Percentiles rank a stretch among this genome's conserved stretches.
phyloP scores from a whole-genome alignment of 2,329 filamentous ascomycete species.

The Diaporthe vexans region DNA sequence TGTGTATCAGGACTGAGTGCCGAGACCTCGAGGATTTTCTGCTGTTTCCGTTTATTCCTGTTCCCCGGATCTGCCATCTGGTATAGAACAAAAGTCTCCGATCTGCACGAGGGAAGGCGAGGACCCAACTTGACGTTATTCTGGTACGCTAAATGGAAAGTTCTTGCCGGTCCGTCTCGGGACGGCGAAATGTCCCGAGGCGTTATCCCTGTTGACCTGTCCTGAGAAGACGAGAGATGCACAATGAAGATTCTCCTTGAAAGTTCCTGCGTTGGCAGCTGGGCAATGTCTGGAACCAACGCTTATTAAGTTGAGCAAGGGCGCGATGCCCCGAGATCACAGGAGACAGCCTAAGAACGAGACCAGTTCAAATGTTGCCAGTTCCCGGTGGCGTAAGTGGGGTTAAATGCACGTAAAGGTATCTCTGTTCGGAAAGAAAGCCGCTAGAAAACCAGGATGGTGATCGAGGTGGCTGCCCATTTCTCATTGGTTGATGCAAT shows the following conservation, averaged over 20 bases:
- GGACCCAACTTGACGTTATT: background rate
- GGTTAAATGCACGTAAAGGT: background rate
- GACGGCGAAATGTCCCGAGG: background rate
- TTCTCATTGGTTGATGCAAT: background rate
- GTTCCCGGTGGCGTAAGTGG: background rate
- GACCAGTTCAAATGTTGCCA: background rate
- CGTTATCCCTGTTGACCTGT: background rate
- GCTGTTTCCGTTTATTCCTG: background rate
- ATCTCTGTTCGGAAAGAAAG: constrained; percentile 9
- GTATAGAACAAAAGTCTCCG: constrained; percentile 1
- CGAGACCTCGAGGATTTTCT: background rate
- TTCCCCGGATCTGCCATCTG: constrained; percentile 20
- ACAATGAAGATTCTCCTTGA: background rate
- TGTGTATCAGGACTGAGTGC: constrained; percentile 1
- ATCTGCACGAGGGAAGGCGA: background rate
- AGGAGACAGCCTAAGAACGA: background rate
- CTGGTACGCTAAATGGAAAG: constrained; percentile 3
- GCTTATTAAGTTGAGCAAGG: background rate
- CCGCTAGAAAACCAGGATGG: background rate
- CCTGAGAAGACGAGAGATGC: background rate
- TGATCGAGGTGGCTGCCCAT: background rate
- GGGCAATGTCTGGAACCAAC: background rate
- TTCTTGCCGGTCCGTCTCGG: background rate
- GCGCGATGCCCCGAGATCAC: background rate
- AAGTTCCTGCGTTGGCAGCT: background rate